Conservation (phyloP, 148 eudicot genomes). For the Nepenthes mirabilis region DNA sequence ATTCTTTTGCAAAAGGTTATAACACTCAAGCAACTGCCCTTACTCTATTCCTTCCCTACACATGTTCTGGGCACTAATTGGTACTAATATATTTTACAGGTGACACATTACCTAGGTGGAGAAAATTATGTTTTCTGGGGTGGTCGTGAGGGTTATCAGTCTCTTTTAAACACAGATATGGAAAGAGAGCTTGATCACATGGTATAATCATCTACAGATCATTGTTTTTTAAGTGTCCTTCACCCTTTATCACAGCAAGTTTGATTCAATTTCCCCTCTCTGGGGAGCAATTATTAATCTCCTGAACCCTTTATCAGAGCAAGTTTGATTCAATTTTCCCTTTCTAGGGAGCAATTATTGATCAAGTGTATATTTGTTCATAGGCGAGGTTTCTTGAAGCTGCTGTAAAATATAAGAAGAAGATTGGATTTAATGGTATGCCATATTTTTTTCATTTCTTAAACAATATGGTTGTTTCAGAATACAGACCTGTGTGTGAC, state of each 20-base stretch:
- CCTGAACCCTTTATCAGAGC: background rate
- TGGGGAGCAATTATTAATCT: background rate
- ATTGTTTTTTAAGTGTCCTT: background rate
- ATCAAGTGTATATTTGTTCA: constrained; percentile 3
- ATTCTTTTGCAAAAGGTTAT: too few species aligned
- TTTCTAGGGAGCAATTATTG: background rate
- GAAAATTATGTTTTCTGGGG: constrained; percentile 99
- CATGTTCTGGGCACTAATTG: background rate
- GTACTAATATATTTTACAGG: constrained; percentile 27
- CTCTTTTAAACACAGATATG: constrained; percentile 96
- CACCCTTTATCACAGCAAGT: background rate
- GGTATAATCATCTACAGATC: constrained; percentile 28
- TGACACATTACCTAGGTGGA: constrained; percentile 94
- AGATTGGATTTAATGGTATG: constrained; percentile 90
- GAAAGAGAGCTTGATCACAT: constrained; percentile 87
- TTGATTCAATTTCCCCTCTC: background rate
- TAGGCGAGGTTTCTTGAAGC: constrained; percentile 88
- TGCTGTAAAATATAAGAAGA: constrained; percentile 84
- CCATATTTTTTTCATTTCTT: background rate
- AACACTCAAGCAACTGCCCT: too few species aligned
- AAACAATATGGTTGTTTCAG: background rate
- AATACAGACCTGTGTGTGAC: background rate
- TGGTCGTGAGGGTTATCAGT: constrained; percentile 96
- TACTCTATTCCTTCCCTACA: too few species aligned
- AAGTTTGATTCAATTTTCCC: background rate